These are phyloP conservation scores for Entomortierella lignicola DNA, from an alignment of 192 early-diverging fungal species.

Conservation along the genomic window DNA sequence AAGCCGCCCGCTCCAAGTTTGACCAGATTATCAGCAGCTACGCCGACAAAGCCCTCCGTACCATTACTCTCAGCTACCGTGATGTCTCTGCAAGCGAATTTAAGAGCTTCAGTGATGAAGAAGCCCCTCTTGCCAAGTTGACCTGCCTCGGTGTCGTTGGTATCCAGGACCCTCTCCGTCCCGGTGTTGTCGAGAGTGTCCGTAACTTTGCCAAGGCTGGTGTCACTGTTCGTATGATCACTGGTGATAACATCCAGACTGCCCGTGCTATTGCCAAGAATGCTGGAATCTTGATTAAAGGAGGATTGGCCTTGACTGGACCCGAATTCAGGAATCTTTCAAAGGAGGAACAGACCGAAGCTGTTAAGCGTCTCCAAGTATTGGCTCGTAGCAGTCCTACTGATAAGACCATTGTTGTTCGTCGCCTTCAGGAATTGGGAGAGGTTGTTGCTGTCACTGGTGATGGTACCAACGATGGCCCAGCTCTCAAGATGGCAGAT, in stretches of 20 bases:
- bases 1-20: slow-evolving; percentile 53
- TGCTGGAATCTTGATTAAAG: slow-evolving; percentile 84
- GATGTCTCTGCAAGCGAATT: slow-evolving; percentile 62
- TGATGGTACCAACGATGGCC: slow-evolving; percentile 89
- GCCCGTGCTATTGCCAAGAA: slow-evolving; percentile 91
- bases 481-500: slow-evolving; percentile 89
- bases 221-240: slow-evolving; percentile 92
- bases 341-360: slow-evolving; percentile 69
- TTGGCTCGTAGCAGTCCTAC: slow-evolving; percentile 89
- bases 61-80: slow-evolving; percentile 76
- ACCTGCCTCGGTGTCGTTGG: slow-evolving; percentile 81
- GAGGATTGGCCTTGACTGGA: slow-evolving; percentile 83
- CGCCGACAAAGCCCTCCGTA: slow-evolving; percentile 78
- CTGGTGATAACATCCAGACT: slow-evolving; percentile 86
- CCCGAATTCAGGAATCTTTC: slow-evolving; percentile 80
- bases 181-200: slow-evolving; percentile 84
- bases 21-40: slow-evolving; percentile 66
- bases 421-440: slow-evolving; percentile 73
- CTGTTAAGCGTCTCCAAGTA: slow-evolving; percentile 82
- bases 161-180: slow-evolving; percentile 90
- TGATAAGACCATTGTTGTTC: slow-evolving; percentile 91
- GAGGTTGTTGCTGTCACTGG: slow-evolving; percentile 87
- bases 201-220: slow-evolving; percentile 81
- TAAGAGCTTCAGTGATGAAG: slow-evolving; percentile 65
- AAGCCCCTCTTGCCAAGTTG: slow-evolving; percentile 64